Evolutionary conservation across 1,139 yeast species (phyloP).

Genomic region (Eremothecium gossypii): DNA sequence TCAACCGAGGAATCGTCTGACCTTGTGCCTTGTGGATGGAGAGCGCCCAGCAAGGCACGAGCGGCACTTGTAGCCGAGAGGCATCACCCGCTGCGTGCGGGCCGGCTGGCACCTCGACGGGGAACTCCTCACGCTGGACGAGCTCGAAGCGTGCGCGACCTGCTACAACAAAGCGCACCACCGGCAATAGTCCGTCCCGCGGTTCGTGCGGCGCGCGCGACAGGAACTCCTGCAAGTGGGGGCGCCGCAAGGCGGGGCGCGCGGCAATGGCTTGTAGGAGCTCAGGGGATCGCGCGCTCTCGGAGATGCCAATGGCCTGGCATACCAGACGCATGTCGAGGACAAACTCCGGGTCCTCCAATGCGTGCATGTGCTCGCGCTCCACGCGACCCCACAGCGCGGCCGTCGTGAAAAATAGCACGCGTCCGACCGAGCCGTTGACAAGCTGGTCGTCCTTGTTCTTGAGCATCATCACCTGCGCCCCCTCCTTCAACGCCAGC

Average conservation of each 20-base stretch:
- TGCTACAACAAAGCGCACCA: constrained; percentile 42
- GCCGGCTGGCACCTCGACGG: constrained; percentile 24
- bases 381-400: constrained; percentile 18
- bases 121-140: constrained; percentile 25
- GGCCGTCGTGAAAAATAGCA: constrained; percentile 34
- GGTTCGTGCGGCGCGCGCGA: constrained; percentile 15
- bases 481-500: constrained; percentile 64
- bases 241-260: constrained; percentile 14
- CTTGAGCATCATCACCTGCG: constrained; percentile 94
- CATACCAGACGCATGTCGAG: constrained; percentile 30
- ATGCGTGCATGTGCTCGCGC: constrained; percentile 13
- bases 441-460: constrained; percentile 80
- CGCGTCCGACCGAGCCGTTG: constrained; percentile 85
- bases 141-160: constrained; percentile 21
- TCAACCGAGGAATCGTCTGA: constrained; percentile 71
- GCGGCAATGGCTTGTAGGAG: constrained; percentile 20
- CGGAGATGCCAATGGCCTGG: constrained; percentile 25
- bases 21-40: constrained; percentile 92
- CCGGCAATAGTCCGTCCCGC: constrained; percentile 35
- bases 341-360: constrained; percentile 19
- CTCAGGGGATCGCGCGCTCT: constrained; percentile 16
- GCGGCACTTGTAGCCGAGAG: constrained; percentile 55
- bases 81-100: constrained; percentile 25
- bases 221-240: not conserved
- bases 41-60: constrained; percentile 77